These are phyloP conservation scores for Fusarium lateritium DNA, from an alignment of 2,329 filamentous ascomycete genomes.

Conservation along the genomic window DNA sequence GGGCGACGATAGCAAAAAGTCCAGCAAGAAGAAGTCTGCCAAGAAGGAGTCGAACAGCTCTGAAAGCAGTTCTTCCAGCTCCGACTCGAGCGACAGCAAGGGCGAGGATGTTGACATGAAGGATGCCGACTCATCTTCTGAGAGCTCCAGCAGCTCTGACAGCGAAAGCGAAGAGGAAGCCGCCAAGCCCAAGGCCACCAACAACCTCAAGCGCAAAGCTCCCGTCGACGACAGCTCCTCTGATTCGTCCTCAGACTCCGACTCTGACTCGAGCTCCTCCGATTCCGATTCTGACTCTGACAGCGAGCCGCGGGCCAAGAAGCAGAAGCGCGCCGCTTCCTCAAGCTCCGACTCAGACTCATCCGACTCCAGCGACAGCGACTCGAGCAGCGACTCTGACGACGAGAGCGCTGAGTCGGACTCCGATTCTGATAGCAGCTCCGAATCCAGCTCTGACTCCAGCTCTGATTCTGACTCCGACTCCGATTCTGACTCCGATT, in stretches of 20 bases:
- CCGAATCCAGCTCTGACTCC: slow-evolving; percentile 48
- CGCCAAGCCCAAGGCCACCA: slow-evolving; percentile 43
- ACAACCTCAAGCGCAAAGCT: slow-evolving; percentile 60
- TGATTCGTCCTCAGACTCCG: slow-evolving; percentile 57
- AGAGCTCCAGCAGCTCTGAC: slow-evolving; percentile 50
- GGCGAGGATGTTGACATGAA: slow-evolving; percentile 64
- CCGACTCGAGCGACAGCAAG: slow-evolving; percentile 47
- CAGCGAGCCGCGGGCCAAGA: slow-evolving; percentile 67
- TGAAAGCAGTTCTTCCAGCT: slow-evolving; percentile 49
- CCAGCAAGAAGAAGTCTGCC: slow-evolving; percentile 44
- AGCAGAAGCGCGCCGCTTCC: slow-evolving; percentile 57
- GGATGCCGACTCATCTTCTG: slow-evolving; percentile 57
- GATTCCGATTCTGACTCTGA: slow-evolving; percentile 53
- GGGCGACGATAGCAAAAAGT: slow-evolving; percentile 33
- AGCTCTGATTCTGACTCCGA: slow-evolving; percentile 59
- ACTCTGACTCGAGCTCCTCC: slow-evolving; percentile 36
- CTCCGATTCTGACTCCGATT: slow-evolving; percentile 55
- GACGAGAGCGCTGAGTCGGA: slow-evolving; percentile 57
- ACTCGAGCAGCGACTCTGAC: slow-evolving; percentile 51
- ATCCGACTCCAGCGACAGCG: slow-evolving; percentile 47
- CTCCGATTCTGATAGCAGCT: slow-evolving; percentile 52
- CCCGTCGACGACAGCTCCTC: slow-evolving; percentile 53
- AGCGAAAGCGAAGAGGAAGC: slow-evolving; percentile 47
- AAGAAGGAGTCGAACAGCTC: slow-evolving; percentile 32
- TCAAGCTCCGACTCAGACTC: slow-evolving; percentile 50